Conservation (phyloP, 2,329 filamentous ascomycete genomes). For the Cladorrhinum sp. region DNA sequence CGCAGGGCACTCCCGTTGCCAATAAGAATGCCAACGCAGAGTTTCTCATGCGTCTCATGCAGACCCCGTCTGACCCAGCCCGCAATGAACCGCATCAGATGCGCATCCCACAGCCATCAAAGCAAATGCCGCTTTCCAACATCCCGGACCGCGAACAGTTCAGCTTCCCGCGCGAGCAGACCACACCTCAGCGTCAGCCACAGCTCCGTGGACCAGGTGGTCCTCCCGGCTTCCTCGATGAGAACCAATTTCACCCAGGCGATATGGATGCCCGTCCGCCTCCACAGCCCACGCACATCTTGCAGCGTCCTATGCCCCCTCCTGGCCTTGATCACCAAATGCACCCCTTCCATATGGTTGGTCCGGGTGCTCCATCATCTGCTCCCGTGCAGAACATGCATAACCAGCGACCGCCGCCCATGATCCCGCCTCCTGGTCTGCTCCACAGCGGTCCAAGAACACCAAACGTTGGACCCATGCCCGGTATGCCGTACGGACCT, state of each 20-base stretch:
- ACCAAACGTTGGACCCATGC: constrained; percentile 43
- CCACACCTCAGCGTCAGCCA: constrained; percentile 37
- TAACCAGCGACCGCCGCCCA: constrained; percentile 42
- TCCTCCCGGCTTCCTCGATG: constrained; percentile 53
- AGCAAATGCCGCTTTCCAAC: constrained; percentile 46
- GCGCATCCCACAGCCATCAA: constrained; percentile 50
- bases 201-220: constrained; percentile 46
- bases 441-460: constrained; percentile 40
- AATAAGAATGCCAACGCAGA: constrained; percentile 64
- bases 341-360: constrained; percentile 52
- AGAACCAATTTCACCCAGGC: constrained; percentile 45
- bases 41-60: constrained; percentile 83
- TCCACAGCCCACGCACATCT: constrained; percentile 53
- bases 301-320: constrained; percentile 60
- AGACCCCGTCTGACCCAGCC: constrained; percentile 49
- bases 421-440: constrained; percentile 60
- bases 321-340: constrained; percentile 59
- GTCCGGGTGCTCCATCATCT: constrained; percentile 7
- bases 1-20: constrained; percentile 39
- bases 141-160: constrained; percentile 46
- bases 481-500: constrained; percentile 56
- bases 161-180: constrained; percentile 44
- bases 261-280: constrained; percentile 45
- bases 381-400: constrained; percentile 33
- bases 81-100: constrained; percentile 49